A percentile compares a stretch with the other conserved stretches of the same genome.
Evolutionary conservation across 306 rosid species (phyloP).

Genomic region (Styphnolobium japonicum): DNA sequence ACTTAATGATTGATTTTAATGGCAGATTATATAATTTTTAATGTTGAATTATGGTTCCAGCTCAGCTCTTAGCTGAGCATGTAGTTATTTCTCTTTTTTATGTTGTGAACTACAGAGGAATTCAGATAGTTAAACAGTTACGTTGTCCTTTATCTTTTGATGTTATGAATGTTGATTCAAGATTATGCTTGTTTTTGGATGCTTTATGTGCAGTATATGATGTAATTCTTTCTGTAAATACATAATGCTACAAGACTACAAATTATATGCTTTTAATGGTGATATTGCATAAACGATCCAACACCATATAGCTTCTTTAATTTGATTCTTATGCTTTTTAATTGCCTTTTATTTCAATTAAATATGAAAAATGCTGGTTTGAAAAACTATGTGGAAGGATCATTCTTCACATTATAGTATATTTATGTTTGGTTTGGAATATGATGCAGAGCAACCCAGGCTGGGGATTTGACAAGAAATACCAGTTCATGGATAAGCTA

Average conservation of each 20-base stretch:
- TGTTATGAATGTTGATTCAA: background rate
- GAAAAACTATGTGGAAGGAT: background rate
- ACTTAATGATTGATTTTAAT: background rate
- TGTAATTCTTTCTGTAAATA: background rate
- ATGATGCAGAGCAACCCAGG: conserved; percentile 87
- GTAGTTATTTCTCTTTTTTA: background rate
- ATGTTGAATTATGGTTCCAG: background rate
- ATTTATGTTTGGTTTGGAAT: conserved; percentile 25
- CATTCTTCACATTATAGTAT: background rate
- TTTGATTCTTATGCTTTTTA: background rate
- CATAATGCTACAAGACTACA: background rate
- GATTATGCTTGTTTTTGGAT: background rate
- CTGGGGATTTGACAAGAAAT: conserved; percentile 89
- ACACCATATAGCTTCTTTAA: background rate
- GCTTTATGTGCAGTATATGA: background rate
- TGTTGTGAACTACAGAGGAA: background rate
- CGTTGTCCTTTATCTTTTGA: background rate
- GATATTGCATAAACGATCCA: background rate
- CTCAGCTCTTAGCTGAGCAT: too few relatives aligned
- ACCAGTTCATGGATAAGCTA: conserved; percentile 86
- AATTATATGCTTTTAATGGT: background rate
- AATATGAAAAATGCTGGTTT: background rate
- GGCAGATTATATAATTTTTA: background rate
- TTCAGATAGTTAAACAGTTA: background rate
- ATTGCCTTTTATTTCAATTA: background rate